Evolutionary conservation across 805 yeast species (phyloP).

Genomic region (Cyberlindnera meyerae): DNA sequence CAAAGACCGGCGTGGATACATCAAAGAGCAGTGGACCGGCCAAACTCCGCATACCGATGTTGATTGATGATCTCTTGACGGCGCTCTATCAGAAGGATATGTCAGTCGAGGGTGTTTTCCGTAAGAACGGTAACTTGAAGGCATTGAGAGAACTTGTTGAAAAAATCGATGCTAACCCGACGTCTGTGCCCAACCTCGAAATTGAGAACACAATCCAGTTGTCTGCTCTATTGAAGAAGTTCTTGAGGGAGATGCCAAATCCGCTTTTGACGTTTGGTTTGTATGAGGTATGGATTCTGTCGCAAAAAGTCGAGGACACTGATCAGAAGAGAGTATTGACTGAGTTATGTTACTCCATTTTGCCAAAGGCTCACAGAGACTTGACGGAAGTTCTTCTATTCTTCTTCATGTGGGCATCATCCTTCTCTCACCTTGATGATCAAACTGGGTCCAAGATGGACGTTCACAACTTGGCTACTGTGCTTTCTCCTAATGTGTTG

Average conservation of each 20-base stretch:
- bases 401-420: slow-evolving; percentile 92
- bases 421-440: slow-evolving; percentile 90
- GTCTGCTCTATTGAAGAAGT: slow-evolving; percentile 89
- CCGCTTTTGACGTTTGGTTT: slow-evolving; percentile 77
- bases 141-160: slow-evolving; percentile 69
- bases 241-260: slow-evolving; percentile 86
- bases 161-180: slow-evolving; percentile 68
- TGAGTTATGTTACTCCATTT: slow-evolving; percentile 63
- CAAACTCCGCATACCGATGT: slow-evolving; percentile 73
- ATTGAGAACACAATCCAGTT: slow-evolving; percentile 84
- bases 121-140: slow-evolving; percentile 93
- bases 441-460: slow-evolving; percentile 95
- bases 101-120: slow-evolving; percentile 93
- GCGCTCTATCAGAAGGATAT: slow-evolving; percentile 87
- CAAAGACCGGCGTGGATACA: slow-evolving; percentile 74
- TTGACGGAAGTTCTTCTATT: slow-evolving; percentile 78
- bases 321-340: slow-evolving; percentile 47
- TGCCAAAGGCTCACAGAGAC: slow-evolving; percentile 80
- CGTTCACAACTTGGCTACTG: slow-evolving; percentile 90
- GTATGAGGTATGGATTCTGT: slow-evolving; percentile 72
- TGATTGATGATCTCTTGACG: slow-evolving; percentile 79
- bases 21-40: slow-evolving; percentile 81
- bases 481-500: slow-evolving; percentile 86
- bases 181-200: slow-evolving; percentile 62
- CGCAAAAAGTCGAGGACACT: slow-evolving; percentile 49